Base-by-base conservation (phyloP, 768 basidiomycete species). In the Gloeostereum incarnatum region DNA sequence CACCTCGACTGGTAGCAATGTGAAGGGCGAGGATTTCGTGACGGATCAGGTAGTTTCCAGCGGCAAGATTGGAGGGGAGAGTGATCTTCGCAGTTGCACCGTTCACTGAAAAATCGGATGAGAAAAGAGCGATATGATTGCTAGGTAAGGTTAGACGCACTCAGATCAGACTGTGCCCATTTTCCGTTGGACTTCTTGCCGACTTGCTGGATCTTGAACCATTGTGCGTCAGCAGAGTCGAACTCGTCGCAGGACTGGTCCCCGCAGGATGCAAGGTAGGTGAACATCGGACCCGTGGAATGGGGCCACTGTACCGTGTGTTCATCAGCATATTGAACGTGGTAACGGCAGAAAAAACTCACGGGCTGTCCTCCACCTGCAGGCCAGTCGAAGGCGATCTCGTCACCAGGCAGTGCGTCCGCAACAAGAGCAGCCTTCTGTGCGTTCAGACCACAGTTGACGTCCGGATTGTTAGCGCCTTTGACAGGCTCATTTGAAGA, bases 1-100 rank as follows among this genome's bases (percentile, higher is more conserved):
- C 81, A 4, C 77, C 75, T 13, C 50, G 7, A 2, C 49, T 45
- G n/a, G 51, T 63, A 5, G 69, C 84, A 33, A 77, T 66, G 49
- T 88, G 86, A 10, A 88, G 71, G 7, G 80, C 78, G 53, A 88
- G 78, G 56, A 88, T 80, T 53, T 89, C 85, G 54, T 85, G 78
- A 1, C 85, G 81, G 51, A 87, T 55, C 42, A 89, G 63, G 55
- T 88, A 88, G 47, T 80, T 73, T 4, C 86, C 86, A 2, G 79
- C 58, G 2, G 73, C 65, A 38, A 89, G 53, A 31, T 67, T 69
- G 14, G 55, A 43, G 1, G 78, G 78, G 33, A 80, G 48, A 0
- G 57, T 63, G 1, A 71, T 56, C 10, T 51, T 61, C 0, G 66
- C 65, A 2, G 63, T 53, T 2, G 38, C 47, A 6, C 75, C 70